Conservation (phyloP, 352 stramenopile genomes). For the Thalassiosira mediterranea region DNA sequence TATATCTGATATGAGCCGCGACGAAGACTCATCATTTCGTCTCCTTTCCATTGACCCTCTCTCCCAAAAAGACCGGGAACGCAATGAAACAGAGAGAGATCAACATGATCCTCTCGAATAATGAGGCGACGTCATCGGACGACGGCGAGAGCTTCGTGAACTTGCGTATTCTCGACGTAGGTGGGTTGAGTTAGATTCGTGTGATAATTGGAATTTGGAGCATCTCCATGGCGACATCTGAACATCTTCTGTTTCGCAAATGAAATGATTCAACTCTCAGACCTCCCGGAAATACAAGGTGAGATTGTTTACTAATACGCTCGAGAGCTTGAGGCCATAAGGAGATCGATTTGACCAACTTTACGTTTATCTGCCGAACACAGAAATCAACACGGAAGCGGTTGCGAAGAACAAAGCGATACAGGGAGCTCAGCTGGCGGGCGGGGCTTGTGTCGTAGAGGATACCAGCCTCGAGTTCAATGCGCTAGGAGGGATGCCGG, state of each 20-base stretch:
- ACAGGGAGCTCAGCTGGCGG: conserved; percentile 74
- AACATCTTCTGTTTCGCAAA: too few species aligned
- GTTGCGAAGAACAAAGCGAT: conserved; percentile 85
- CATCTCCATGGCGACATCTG: too few species aligned
- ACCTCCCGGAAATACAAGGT: conserved; percentile 83
- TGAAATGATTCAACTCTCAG: too few species aligned
- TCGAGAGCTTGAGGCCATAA: too few species aligned
- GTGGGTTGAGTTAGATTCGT: conserved; percentile 13
- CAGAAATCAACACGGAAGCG: conserved; percentile 77
- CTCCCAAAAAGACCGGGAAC: conserved; percentile 38
- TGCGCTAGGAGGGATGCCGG: conserved; percentile 91
- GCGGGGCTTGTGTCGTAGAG: conserved; percentile 92
- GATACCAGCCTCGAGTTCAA: conserved; percentile 97
- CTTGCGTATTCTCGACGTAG: conserved; percentile 70
- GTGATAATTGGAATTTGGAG: too few species aligned
- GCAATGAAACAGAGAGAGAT: conserved; percentile 74
- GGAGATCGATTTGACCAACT: too few species aligned
- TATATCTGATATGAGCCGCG: conserved; percentile 18
- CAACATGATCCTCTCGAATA: conserved; percentile 72
- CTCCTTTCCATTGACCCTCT: background rate
- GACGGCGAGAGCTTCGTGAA: conserved; percentile 64
- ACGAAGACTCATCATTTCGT: background rate
- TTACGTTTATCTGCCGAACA: too few species aligned
- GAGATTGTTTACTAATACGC: too few species aligned
- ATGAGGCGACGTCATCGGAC: conserved; percentile 54